Conservation (phyloP, 2,329 filamentous ascomycete genomes). For the Fusarium sp. region DNA sequence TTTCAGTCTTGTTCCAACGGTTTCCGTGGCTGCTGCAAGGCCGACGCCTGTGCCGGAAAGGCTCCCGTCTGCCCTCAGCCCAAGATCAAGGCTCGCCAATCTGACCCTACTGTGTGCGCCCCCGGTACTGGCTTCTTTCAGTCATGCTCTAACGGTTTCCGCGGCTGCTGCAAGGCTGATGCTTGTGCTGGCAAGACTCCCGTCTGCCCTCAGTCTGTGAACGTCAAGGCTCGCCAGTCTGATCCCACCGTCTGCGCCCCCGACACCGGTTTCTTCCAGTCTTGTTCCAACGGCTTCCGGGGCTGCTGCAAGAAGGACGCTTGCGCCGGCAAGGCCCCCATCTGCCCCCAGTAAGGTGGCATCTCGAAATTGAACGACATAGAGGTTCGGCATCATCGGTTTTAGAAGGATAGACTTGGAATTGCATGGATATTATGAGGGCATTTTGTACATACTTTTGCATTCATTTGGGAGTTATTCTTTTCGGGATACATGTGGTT, state of each 20-base stretch:
- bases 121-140: slow-evolving; percentile 15
- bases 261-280: not conserved
- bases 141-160: slow-evolving; percentile 15
- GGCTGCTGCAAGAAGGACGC: not conserved
- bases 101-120: slow-evolving; percentile 11
- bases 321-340: not conserved
- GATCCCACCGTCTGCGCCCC: not conserved
- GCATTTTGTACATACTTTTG: not conserved
- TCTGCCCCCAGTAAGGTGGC: slow-evolving; percentile 32
- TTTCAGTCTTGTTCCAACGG: not conserved
- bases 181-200: slow-evolving; percentile 9
- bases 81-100: not conserved
- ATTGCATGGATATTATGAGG: not conserved
- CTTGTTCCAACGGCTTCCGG: not conserved
- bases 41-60: not conserved
- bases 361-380: not conserved
- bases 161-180: slow-evolving; percentile 29
- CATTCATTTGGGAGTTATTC: not conserved
- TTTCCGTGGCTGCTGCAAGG: not conserved
- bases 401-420: not conserved
- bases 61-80: not conserved
- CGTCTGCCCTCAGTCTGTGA: not conserved
- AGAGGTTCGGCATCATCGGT: not conserved
- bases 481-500: not conserved
- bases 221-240: not conserved